These are phyloP conservation scores for Salix viminalis DNA, from an alignment of 345 rosid species.

Conservation along the genomic window DNA sequence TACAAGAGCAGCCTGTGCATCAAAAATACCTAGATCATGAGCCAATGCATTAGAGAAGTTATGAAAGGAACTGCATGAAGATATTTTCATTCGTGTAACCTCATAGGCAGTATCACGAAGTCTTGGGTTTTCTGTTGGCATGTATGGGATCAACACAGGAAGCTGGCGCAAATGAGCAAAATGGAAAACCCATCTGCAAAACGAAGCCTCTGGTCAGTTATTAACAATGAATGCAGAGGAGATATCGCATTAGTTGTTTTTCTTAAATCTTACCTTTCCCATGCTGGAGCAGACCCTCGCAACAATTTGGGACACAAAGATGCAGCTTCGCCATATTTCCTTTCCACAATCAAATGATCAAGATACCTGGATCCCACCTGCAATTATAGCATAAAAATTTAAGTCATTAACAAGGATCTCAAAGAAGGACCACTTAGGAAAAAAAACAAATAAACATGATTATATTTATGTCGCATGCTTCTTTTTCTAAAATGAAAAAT, in stretches of 20 bases:
- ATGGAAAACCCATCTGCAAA: conserved; percentile 94
- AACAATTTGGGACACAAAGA: conserved; percentile 91
- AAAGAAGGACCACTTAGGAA: background rate
- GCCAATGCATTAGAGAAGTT: conserved; percentile 8
- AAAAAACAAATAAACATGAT: background rate
- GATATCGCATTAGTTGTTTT: conserved; percentile 5
- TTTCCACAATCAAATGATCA: conserved; percentile 96
- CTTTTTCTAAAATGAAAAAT: background rate
- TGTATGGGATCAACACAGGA: conserved; percentile 89
- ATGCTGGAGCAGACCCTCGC: conserved; percentile 88
- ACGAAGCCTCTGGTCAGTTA: conserved; percentile 22
- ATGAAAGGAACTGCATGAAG: background rate
- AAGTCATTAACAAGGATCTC: conserved; percentile 11
- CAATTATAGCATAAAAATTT: conserved; percentile 17
- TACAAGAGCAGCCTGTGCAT: conserved; percentile 84
- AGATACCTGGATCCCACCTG: conserved; percentile 99
- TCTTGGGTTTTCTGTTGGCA: conserved; percentile 88
- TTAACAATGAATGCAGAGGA: conserved; percentile 18
- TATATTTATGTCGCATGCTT: background rate
- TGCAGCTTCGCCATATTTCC: conserved; percentile 97
- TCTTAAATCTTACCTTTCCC: conserved; percentile 75
- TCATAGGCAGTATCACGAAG: conserved; percentile 97
- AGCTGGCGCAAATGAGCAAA: conserved; percentile 99
- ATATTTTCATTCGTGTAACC: conserved; percentile 37
- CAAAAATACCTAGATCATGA: conserved; percentile 13